Evolutionary conservation across 1,139 yeast species (phyloP), one percentile per base, ranked within the genome.

Genomic region (Nakaseomyces glabratus): DNA sequence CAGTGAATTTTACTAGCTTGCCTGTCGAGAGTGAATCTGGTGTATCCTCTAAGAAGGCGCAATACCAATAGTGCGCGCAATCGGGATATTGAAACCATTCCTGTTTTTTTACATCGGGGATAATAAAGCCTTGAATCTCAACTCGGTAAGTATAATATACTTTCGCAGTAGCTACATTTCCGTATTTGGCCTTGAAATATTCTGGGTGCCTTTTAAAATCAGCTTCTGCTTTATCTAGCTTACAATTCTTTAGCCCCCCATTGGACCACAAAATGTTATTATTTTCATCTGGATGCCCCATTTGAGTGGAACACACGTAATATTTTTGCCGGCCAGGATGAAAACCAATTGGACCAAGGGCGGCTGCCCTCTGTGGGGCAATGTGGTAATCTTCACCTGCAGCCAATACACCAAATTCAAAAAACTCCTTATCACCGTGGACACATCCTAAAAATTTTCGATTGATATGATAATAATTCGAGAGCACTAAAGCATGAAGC

Each of bases 401-500:
- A 10, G 26, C 10, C 2, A 37, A 60, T 33, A 68, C 51, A 1
- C 72, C 69, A 8, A 72, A 44, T 77, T 78, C 72, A 46, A 70
- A 72, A 48, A 69, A 57, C 44, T 73, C 78, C 44, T 73, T 73
- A 38, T 73, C 79, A 2, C 76, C 76, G 63, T 71, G 68, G 10
- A 68, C 35, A 14, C 42, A 45, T 8, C 31, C 26, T 3, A 25
- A 28, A 9, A 40, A 20, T 3, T 49, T 49, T 2, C 43, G 36
- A 4, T 35, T 52, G 24, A 52, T 46, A 15, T 47, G 48, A 20
- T 72, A 52, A 1, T 71, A 68, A 3, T 66, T 42, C 7, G 66
- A 55, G 58, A 65, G 61, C 20, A 70, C 41, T 28, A 69, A 37
- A 0, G 73, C 69, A 14, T 57, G 39, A 36, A 66, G 66, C 48